Evolutionary conservation across 805 yeast species (phyloP).

Genomic region (Clavispora vitiphila): DNA sequence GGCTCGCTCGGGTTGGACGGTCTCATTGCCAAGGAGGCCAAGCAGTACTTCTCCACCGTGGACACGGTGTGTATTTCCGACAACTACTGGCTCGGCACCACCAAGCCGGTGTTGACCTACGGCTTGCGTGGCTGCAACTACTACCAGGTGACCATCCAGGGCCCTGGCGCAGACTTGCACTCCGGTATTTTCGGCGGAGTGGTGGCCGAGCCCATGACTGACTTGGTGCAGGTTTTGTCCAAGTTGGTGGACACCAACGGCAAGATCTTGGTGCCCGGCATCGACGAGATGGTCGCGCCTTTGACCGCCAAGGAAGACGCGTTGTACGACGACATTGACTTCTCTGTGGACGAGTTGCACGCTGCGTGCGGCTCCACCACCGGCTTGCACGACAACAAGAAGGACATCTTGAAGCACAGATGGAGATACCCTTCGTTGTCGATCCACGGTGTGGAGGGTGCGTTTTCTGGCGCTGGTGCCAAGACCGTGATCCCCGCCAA

Average conservation of each 20-base stretch:
- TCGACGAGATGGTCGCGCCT: conserved; percentile 92
- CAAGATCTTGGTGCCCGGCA: conserved; percentile 80
- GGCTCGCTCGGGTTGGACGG: conserved; percentile 91
- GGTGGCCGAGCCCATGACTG: conserved; percentile 96
- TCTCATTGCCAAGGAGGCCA: conserved; percentile 75
- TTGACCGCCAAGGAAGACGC: conserved; percentile 73
- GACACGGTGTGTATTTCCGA: conserved; percentile 95
- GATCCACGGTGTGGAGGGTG: conserved; percentile 96
- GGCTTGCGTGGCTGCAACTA: conserved; percentile 97
- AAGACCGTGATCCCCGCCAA: conserved; percentile 97
- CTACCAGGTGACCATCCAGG: conserved; percentile 74
- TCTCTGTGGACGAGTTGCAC: conserved; percentile 76
- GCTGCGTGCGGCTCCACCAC: conserved; percentile 87
- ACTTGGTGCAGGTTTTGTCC: conserved; percentile 72
- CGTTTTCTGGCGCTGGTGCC: conserved; percentile 91
- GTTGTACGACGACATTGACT: conserved; percentile 82
- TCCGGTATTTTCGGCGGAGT: conserved; percentile 97
- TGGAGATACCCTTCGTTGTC: conserved; percentile 98
- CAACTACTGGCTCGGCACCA: conserved; percentile 98
- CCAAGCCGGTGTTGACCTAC: conserved; percentile 93
- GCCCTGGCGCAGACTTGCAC: conserved; percentile 97
- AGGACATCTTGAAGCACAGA: conserved; percentile 91
- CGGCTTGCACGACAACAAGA: conserved; percentile 68
- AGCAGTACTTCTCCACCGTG: conserved; percentile 74
- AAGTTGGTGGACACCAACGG: conserved; percentile 79